These are phyloP conservation scores for Torulaspora delbrueckii DNA, from an alignment of 805 yeast species.

Conservation along the genomic window DNA sequence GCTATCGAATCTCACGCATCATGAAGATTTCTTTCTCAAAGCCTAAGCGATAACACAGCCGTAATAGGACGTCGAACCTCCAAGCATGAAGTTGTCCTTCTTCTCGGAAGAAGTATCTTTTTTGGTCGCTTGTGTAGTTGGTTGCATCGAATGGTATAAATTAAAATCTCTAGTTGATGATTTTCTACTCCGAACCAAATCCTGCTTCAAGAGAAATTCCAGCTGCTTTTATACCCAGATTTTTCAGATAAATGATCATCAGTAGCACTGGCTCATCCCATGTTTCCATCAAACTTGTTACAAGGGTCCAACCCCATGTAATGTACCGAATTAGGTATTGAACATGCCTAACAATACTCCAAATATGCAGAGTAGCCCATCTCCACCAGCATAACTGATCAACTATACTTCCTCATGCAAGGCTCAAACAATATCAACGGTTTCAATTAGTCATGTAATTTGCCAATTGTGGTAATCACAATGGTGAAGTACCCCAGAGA, in stretches of 20 bases:
- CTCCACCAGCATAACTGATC: not conserved
- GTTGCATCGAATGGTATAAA: slow-evolving; percentile 20
- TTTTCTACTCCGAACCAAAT: not conserved
- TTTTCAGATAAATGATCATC: not conserved
- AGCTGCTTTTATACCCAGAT: not conserved
- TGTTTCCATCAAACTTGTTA: not conserved
- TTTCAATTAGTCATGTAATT: slow-evolving; percentile 13
- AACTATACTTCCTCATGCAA: not conserved
- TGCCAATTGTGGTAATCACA: slow-evolving; percentile 19
- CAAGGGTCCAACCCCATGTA: slow-evolving; percentile 1
- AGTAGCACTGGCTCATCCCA: not conserved
- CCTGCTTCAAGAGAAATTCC: not conserved
- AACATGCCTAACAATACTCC: not conserved
- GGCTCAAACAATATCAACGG: not conserved
- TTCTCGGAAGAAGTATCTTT: slow-evolving; percentile 25
- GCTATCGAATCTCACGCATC: not conserved
- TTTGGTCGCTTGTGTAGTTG: slow-evolving; percentile 27
- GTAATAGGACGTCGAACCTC: slow-evolving; percentile 20
- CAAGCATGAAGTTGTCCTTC: slow-evolving; percentile 27
- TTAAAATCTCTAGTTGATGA: not conserved
- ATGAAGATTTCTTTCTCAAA: too few species aligned
- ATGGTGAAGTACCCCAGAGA: not conserved
- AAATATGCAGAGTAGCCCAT: not conserved
- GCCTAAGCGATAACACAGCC: slow-evolving; percentile 25
- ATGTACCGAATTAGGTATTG: slow-evolving; percentile 4